These are phyloP conservation scores for Viola odorata DNA, from an alignment of 345 rosid genomes.

Conservation along the genomic window DNA sequence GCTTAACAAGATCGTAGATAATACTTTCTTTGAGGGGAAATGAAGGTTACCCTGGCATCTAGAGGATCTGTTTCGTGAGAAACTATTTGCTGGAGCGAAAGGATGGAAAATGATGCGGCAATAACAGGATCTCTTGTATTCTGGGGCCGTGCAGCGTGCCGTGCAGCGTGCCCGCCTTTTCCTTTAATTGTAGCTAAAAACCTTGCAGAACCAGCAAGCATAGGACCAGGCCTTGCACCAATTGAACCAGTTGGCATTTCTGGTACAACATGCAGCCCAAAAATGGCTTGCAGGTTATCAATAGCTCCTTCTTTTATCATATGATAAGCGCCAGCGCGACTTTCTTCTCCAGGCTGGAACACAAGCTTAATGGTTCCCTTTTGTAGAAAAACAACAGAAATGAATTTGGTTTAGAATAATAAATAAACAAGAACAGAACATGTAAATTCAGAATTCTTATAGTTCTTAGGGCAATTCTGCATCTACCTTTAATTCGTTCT, in stretches of 20 bases:
- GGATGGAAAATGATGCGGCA: constrained; percentile 54
- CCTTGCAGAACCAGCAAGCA: constrained; percentile 58
- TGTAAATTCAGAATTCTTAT: no score
- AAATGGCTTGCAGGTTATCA: constrained; percentile 49
- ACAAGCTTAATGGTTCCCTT: constrained; percentile 72
- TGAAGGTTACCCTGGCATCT: constrained; percentile 45
- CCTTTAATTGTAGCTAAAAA: constrained; percentile 51
- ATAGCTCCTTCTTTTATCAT: constrained; percentile 57
- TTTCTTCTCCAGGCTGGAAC: constrained; percentile 83
- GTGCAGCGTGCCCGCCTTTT: constrained; percentile 48
- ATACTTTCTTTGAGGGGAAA: neutral
- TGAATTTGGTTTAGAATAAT: neutral
- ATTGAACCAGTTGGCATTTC: constrained; percentile 38
- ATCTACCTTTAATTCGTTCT: constrained; percentile 43
- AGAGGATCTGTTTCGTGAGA: constrained; percentile 69
- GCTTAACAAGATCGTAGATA: neutral
- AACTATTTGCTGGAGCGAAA: constrained; percentile 66
- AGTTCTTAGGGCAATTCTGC: neutral
- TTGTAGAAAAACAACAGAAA: neutral
- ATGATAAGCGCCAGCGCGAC: constrained; percentile 58
- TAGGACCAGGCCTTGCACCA: constrained; percentile 51
- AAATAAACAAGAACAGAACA: no score
- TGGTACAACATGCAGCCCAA: constrained; percentile 57
- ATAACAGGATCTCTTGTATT: constrained; percentile 52
- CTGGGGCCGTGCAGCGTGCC: constrained; percentile 57